Conservation (phyloP, 164 flowering plant genomes). For the Sextonia rubra region DNA sequence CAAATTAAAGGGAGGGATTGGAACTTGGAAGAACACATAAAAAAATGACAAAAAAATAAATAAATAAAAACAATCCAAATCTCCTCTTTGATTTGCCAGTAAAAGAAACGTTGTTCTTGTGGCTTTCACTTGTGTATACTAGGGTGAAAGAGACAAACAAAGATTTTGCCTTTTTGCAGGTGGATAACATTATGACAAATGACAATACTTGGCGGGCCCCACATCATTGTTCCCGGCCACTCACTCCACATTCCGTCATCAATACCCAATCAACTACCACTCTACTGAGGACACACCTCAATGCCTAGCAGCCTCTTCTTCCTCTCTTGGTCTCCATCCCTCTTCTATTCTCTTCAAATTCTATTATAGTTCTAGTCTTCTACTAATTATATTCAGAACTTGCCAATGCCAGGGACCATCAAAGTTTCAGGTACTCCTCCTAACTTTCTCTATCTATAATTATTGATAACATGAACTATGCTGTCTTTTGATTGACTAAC, state of each 20-base stretch:
- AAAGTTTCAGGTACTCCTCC: constrained; percentile 63
- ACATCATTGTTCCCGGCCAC: neutral
- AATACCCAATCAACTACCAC: neutral
- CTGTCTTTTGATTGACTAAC: neutral
- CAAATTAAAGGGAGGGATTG: too few species aligned
- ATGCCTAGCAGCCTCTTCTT: neutral
- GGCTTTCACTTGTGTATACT: too few species aligned
- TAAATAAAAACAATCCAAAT: too few species aligned
- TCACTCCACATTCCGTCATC: neutral
- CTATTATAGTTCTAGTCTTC: neutral
- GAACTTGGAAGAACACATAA: too few species aligned
- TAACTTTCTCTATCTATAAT: neutral
- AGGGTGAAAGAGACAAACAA: neutral
- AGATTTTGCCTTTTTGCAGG: neutral
- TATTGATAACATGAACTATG: neutral
- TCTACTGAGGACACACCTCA: neutral
- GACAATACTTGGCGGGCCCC: neutral
- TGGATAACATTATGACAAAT: too few species aligned
- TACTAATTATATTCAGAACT: too few species aligned
- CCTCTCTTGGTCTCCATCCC: neutral
- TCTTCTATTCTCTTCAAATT: neutral
- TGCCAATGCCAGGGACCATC: constrained; percentile 81
- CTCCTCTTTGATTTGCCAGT: too few species aligned
- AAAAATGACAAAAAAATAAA: too few species aligned
- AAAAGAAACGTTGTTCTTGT: too few species aligned